Evolutionary conservation across 257 asterid species (phyloP), one percentile per base, ranked within the genome.

Genomic region (Ilex asprella): DNA sequence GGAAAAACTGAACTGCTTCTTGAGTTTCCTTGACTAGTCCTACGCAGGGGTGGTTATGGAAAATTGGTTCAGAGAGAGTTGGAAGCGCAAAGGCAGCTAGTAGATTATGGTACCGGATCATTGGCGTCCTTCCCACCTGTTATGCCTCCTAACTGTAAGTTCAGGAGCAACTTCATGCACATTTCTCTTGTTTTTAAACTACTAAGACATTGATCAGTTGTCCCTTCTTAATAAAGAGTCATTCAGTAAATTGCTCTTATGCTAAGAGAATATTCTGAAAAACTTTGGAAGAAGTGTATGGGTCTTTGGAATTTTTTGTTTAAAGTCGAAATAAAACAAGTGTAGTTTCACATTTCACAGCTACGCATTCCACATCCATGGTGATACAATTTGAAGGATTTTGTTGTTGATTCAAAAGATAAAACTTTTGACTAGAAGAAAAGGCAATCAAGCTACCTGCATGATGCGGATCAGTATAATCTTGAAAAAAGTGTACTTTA

Each of bases 21-120:
- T 41, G 12, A 59, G 60, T 65, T 81, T 73, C 82, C 85, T 91
- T 81, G 80, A 89, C 76, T 65, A 67, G 72, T 69, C 31, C 47
- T 69, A 92, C 99, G 89, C 70, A 85, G 97, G 84, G 99, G 99
- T 68, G 99, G 97, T 67, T 92, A 92, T 64, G 99, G 99, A 64
- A 92, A 92, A 79, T 73, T 89, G 70, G 97, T 92, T 55, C 99
- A 89, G 64, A 86, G 74, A 65, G 99, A 92, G 76, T 71, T 92
- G 90, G 99, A 92, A 77, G 95, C 91, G 59, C 98, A 91, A 68
- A 80, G 99, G 72, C 89, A 89, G 78, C 84, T 92, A 16, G 99
- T 92, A 70, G 99, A 89, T 72, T 92, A 92, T 73, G 92, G 92
- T 70, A 63, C 86, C 41, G 97, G 94, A 59, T 85, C 99, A 53